Evolutionary conservation across 2,329 filamentous ascomycete genomes (phyloP).

Genomic region (Pyricularia pennisetigena): DNA sequence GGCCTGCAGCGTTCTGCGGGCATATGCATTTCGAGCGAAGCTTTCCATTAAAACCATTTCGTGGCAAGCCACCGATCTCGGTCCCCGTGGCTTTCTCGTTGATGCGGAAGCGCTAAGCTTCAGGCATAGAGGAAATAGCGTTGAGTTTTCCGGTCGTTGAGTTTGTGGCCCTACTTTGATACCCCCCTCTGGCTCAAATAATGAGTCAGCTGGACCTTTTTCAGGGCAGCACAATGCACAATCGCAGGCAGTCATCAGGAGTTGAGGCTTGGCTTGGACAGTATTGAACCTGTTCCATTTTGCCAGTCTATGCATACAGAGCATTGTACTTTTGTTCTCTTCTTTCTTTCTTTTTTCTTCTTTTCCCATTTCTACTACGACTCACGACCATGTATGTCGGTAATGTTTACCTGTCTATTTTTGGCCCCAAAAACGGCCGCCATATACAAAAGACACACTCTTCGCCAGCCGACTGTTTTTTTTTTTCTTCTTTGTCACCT

Average conservation of each 20-base stretch:
- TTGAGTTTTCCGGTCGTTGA: not conserved
- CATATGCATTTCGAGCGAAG: not conserved
- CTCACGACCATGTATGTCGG: constrained; percentile 6
- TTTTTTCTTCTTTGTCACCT: not conserved
- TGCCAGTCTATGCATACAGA: not conserved
- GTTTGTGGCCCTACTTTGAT: not conserved
- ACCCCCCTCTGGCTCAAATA: not conserved
- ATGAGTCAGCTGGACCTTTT: not conserved
- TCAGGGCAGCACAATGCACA: not conserved
- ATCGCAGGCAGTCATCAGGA: not conserved
- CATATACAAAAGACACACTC: not conserved
- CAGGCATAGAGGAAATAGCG: not conserved
- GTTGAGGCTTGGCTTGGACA: not conserved
- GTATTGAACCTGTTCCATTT: not conserved
- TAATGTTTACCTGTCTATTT: constrained; percentile 9
- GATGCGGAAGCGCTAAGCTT: not conserved
- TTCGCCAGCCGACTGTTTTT: not conserved
- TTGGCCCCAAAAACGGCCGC: not conserved
- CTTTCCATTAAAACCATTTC: not conserved
- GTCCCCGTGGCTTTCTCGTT: not conserved
- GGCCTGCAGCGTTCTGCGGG: not conserved
- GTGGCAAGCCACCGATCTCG: not conserved
- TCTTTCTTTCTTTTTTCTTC: not conserved
- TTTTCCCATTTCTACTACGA: constrained; percentile 2
- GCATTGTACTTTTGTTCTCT: not conserved